These are phyloP conservation scores for Epithele typhae DNA, from an alignment of 768 basidiomycete species.

Conservation along the genomic window DNA sequence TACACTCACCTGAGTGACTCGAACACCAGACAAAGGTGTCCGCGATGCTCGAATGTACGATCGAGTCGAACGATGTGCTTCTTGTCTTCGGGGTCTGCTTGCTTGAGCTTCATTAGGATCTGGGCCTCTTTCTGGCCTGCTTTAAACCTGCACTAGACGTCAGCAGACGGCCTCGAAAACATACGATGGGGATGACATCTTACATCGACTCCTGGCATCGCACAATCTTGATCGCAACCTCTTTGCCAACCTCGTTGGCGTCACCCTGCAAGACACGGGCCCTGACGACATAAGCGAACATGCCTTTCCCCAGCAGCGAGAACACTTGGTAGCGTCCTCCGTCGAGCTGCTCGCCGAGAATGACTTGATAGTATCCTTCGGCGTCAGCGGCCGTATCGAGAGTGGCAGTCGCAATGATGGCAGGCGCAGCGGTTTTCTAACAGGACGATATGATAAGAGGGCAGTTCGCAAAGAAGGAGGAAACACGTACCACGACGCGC, in stretches of 20 bases:
- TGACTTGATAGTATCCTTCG: slow-evolving; percentile 94
- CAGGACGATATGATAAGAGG: not conserved
- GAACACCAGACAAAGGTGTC: slow-evolving; percentile 94
- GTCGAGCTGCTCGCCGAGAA: slow-evolving; percentile 92
- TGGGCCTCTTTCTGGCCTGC: slow-evolving; percentile 90
- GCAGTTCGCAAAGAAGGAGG: not conserved
- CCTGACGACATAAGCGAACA: slow-evolving; percentile 96
- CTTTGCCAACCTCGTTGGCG: slow-evolving; percentile 47
- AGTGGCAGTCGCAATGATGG: slow-evolving; percentile 60
- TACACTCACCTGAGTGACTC: slow-evolving; percentile 78
- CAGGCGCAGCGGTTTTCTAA: slow-evolving; percentile 52
- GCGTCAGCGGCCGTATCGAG: slow-evolving; percentile 89
- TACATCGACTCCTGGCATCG: slow-evolving; percentile 96
- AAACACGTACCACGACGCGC: slow-evolving; percentile 42
- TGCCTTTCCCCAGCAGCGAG: slow-evolving; percentile 94
- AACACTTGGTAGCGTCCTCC: slow-evolving; percentile 92
- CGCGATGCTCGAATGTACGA: slow-evolving; percentile 93
- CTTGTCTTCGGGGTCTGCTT: slow-evolving; percentile 94
- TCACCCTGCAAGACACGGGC: slow-evolving; percentile 77
- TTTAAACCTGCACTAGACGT: slow-evolving; percentile 65
- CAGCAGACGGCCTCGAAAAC: slow-evolving; percentile 1
- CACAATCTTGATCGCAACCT: slow-evolving; percentile 98
- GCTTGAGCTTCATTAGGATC: slow-evolving; percentile 81
- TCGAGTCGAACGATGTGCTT: slow-evolving; percentile 94
- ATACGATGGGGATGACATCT: not conserved